Evolutionary conservation across 2,329 filamentous ascomycete species (phyloP).

Genomic region (Fusarium brachygibbosum): DNA sequence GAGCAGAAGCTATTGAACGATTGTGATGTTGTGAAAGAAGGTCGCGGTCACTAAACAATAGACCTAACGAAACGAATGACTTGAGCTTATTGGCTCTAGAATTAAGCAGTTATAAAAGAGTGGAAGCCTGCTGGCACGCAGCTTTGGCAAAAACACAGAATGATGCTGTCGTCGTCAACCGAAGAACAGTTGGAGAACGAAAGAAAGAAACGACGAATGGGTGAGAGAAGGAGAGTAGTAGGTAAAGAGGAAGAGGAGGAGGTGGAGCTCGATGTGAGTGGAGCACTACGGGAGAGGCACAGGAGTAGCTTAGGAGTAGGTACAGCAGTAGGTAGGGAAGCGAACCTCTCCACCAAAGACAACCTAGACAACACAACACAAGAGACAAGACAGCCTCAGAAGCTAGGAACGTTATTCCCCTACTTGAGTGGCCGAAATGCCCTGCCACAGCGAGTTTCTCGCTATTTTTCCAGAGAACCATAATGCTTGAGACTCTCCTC

Average conservation of each 20-base stretch:
- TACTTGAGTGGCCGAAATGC: slow-evolving; percentile 10
- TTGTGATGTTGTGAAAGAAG: slow-evolving; percentile 44
- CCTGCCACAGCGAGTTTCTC: slow-evolving; percentile 18
- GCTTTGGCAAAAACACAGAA: slow-evolving; percentile 46
- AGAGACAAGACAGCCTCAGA: slow-evolving; percentile 23
- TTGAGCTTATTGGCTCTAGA: slow-evolving; percentile 41
- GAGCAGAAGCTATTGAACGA: slow-evolving; percentile 34
- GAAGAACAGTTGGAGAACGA: slow-evolving; percentile 54
- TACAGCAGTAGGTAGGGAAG: background rate
- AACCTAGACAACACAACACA: background rate
- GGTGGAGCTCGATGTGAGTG: slow-evolving; percentile 33
- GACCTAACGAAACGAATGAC: slow-evolving; percentile 46
- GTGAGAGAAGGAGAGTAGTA: slow-evolving; percentile 51
- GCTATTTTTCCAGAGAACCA: slow-evolving; percentile 14
- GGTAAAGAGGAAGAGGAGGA: slow-evolving; percentile 45
- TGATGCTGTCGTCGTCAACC: slow-evolving; percentile 48
- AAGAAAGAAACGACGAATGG: slow-evolving; percentile 50
- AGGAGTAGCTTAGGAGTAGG: slow-evolving; percentile 24
- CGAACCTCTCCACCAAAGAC: slow-evolving; percentile 27
- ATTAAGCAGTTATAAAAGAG: slow-evolving; percentile 48
- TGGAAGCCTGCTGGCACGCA: slow-evolving; percentile 70
- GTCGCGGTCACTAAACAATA: slow-evolving; percentile 41
- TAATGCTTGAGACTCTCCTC: slow-evolving; percentile 13
- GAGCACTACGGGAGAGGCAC: slow-evolving; percentile 42
- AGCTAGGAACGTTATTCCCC: slow-evolving; percentile 20